A percentile compares a stretch with the other conserved stretches of the same genome.
Evolutionary conservation across 1,284 basidiomycete species (phyloP).

Genomic region (Amylostereum areolatum): DNA sequence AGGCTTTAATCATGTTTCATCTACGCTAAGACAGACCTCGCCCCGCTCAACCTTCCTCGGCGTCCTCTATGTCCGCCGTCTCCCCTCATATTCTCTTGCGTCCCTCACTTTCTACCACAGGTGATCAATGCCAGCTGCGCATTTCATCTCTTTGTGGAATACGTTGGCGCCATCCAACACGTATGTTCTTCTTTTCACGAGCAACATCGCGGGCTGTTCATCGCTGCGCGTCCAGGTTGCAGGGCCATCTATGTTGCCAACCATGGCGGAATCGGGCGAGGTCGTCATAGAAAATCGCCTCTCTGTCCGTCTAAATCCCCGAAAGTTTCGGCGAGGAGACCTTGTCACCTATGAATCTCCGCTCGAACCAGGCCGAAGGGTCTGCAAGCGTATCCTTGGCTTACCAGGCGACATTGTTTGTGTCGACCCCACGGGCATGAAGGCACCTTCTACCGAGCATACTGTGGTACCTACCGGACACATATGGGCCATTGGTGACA

Average conservation of each 20-base stretch:
- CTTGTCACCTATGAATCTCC: slow-evolving; percentile 78
- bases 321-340: slow-evolving; percentile 68
- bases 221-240: slow-evolving; percentile 20
- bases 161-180: slow-evolving; percentile 48
- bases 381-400: slow-evolving; percentile 91
- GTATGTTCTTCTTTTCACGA: slow-evolving; percentile 26
- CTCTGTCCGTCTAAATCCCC: slow-evolving; percentile 47
- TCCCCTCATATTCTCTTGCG: not conserved
- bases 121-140: slow-evolving; percentile 45
- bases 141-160: slow-evolving; percentile 52
- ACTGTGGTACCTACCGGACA: slow-evolving; percentile 76
- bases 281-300: slow-evolving; percentile 57
- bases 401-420: slow-evolving; percentile 87
- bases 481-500: slow-evolving; percentile 94
- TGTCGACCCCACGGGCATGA: slow-evolving; percentile 73
- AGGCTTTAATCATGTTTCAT: too few relatives aligned
- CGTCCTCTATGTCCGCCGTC: slow-evolving; percentile 8
- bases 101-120: slow-evolving; percentile 23
- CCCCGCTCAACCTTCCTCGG: not conserved
- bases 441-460: slow-evolving; percentile 60
- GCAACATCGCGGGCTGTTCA: too few relatives aligned
- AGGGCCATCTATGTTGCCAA: slow-evolving; percentile 89
- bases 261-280: slow-evolving; percentile 59
- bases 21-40: too few relatives aligned
- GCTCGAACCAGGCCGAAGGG: slow-evolving; percentile 56